Evolutionary conservation across 441 rosid genomes (phyloP).

Genomic region (Gossypium lobatum): DNA sequence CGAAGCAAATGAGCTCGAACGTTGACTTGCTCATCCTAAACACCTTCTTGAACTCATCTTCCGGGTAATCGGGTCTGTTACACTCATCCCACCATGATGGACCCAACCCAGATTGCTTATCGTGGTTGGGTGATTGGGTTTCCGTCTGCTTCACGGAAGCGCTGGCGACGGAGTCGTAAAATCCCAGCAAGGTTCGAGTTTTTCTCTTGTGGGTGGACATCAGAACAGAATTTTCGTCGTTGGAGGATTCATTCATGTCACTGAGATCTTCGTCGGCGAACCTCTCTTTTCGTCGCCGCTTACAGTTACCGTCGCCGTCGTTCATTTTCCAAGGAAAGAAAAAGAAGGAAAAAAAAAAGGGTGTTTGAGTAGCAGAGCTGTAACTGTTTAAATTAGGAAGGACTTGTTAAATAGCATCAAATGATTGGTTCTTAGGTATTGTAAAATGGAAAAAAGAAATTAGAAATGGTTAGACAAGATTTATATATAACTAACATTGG

Average conservation of each 20-base stretch:
- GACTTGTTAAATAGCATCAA: too few species aligned
- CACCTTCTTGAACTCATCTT: slow-evolving; percentile 52
- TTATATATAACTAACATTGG: too few species aligned
- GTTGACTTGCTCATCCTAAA: slow-evolving; percentile 65
- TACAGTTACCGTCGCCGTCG: slow-evolving; percentile 12
- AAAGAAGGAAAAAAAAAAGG: not conserved
- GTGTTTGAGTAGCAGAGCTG: not conserved
- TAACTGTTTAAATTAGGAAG: not conserved
- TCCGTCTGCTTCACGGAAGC: too few species aligned
- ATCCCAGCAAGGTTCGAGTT: slow-evolving; percentile 33
- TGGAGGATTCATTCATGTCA: slow-evolving; percentile 8
- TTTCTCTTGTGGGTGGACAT: slow-evolving; percentile 49
- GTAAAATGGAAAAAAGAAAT: too few species aligned
- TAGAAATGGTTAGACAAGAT: too few species aligned
- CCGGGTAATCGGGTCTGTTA: slow-evolving; percentile 51
- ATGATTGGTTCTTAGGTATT: too few species aligned
- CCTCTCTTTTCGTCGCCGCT: slow-evolving; percentile 15
- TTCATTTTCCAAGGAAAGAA: slow-evolving; percentile 27
- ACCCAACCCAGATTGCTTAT: slow-evolving; percentile 25
- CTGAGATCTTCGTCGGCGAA: slow-evolving; percentile 17
- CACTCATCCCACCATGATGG: slow-evolving; percentile 87
- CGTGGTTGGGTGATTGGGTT: too few species aligned
- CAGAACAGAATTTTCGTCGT: slow-evolving; percentile 29
- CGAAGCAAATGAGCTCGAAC: slow-evolving; percentile 58
- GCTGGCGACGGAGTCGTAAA: too few species aligned